These are phyloP conservation scores for Oryza glumipatula DNA, from an alignment of 176 grass and related monocot genomes.

Conservation along the genomic window DNA sequence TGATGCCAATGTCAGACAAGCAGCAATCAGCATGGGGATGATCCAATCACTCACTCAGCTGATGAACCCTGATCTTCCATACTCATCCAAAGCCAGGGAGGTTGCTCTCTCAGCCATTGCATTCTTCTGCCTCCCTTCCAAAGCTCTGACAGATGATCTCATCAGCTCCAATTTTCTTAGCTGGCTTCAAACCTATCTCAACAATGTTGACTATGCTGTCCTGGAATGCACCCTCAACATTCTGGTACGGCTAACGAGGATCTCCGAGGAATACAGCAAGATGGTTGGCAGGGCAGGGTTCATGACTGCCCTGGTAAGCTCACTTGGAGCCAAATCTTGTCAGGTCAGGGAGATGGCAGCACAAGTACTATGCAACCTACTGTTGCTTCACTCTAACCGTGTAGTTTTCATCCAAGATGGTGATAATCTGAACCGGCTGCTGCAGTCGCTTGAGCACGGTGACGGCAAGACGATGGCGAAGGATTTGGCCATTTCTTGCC, in stretches of 20 bases:
- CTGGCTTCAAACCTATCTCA: slow-evolving; percentile 43
- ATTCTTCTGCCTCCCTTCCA: slow-evolving; percentile 32
- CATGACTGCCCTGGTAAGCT: slow-evolving; percentile 30
- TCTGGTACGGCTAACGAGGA: slow-evolving; percentile 26
- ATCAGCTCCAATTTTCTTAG: slow-evolving; percentile 34
- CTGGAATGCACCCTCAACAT: slow-evolving; percentile 48
- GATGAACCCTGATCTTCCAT: slow-evolving; percentile 37
- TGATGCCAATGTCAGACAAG: slow-evolving; percentile 29
- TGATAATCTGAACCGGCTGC: slow-evolving; percentile 38
- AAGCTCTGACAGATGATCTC: slow-evolving; percentile 20
- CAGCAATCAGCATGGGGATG: slow-evolving; percentile 32
- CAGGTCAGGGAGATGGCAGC: slow-evolving; percentile 42
- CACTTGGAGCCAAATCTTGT: slow-evolving; percentile 46
- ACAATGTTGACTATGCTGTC: slow-evolving; percentile 41
- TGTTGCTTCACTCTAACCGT: slow-evolving; percentile 14
- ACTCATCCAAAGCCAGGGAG: slow-evolving; percentile 49
- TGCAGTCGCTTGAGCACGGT: slow-evolving; percentile 35
- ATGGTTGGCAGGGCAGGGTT: slow-evolving; percentile 38
- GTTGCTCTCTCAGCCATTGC: slow-evolving; percentile 43
- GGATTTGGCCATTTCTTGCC: slow-evolving; percentile 31
- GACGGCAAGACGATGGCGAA: slow-evolving; percentile 36
- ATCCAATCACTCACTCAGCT: slow-evolving; percentile 38
- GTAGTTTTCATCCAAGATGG: slow-evolving; percentile 54
- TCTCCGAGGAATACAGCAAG: slow-evolving; percentile 41
- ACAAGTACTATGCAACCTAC: slow-evolving; percentile 35